phyloP scores from a whole-genome alignment of 441 rosid genomes.

The Populus hybrid region DNA sequence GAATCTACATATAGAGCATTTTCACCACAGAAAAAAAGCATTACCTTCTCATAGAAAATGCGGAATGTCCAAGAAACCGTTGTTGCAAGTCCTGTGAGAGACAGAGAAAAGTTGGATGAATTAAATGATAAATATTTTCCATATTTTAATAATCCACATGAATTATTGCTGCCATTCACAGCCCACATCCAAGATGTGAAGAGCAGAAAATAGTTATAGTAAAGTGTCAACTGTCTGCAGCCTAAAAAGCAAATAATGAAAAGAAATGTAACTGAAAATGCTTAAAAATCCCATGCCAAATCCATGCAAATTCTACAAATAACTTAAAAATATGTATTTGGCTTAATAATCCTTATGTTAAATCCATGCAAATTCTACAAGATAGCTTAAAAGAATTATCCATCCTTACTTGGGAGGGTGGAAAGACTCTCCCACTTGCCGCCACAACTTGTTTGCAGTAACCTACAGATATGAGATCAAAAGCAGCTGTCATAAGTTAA shows the following conservation, averaged over 20 bases:
- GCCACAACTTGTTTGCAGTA: constrained; percentile 84
- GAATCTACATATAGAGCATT: background rate
- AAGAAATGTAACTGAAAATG: constrained; percentile 12
- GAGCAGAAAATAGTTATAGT: background rate
- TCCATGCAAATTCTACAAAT: background rate
- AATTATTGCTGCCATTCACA: background rate
- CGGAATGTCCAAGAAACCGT: constrained; percentile 61
- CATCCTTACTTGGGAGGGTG: constrained; percentile 85
- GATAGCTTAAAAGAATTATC: constrained; percentile 1
- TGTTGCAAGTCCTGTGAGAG: constrained; percentile 76
- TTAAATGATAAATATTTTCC: constrained; percentile 4
- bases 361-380: constrained; percentile 4
- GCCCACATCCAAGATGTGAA: background rate
- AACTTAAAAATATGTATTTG: background rate
- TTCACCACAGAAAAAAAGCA: constrained; percentile 9
- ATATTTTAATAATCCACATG: background rate
- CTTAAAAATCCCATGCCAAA: background rate
- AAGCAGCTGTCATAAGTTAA: constrained; percentile 20
- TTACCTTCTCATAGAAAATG: constrained; percentile 63
- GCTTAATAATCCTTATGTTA: background rate
- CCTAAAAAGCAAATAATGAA: background rate
- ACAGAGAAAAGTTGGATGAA: constrained; percentile 20
- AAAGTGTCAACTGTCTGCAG: background rate
- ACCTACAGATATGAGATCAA: constrained; percentile 47
- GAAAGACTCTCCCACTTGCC: constrained; percentile 91